A percentile compares a stretch with the other conserved stretches of the same genome.
Conservation (phyloP, 106 monocot genomes). For the Chionographis japonica region DNA sequence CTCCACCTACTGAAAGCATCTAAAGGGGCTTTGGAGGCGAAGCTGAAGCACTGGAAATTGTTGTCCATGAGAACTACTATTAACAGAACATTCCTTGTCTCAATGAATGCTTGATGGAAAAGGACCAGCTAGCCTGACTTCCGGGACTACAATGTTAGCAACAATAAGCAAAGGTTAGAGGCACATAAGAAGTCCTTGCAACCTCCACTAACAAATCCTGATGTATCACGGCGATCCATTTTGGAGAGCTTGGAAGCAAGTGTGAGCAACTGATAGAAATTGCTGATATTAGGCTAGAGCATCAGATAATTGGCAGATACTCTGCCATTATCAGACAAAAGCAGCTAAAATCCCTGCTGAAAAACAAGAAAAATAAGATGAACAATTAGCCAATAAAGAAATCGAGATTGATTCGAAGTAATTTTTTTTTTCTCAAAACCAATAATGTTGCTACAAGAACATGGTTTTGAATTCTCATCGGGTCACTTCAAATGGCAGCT, state of each 20-base stretch:
- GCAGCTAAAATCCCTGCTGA: too few species aligned
- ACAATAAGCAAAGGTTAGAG: background rate
- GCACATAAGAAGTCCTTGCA: slow-evolving; percentile 3
- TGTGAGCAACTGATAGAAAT: too few species aligned
- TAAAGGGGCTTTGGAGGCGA: slow-evolving; percentile 3
- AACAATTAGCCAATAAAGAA: too few species aligned
- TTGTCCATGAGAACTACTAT: slow-evolving; percentile 11
- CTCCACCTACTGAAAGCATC: slow-evolving; percentile 4
- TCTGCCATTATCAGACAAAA: too few species aligned
- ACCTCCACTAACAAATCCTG: slow-evolving; percentile 48
- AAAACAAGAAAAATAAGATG: background rate
- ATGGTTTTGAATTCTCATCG: too few species aligned
- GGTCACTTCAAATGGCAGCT: too few species aligned
- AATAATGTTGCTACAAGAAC: too few species aligned
- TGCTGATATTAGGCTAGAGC: too few species aligned
- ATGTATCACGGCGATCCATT: slow-evolving; percentile 41
- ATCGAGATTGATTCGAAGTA: too few species aligned
- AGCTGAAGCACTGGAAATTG: background rate
- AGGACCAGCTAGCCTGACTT: slow-evolving; percentile 38
- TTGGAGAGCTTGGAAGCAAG: too few species aligned
- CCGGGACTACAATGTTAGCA: slow-evolving; percentile 4
- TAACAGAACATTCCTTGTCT: slow-evolving; percentile 3
- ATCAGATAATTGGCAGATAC: too few species aligned
- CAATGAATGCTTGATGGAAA: slow-evolving; percentile 4
- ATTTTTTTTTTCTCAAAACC: too few species aligned